These are phyloP conservation scores for Leavenworthia alabamica DNA, from an alignment of 345 rosid species.

Conservation along the genomic window DNA sequence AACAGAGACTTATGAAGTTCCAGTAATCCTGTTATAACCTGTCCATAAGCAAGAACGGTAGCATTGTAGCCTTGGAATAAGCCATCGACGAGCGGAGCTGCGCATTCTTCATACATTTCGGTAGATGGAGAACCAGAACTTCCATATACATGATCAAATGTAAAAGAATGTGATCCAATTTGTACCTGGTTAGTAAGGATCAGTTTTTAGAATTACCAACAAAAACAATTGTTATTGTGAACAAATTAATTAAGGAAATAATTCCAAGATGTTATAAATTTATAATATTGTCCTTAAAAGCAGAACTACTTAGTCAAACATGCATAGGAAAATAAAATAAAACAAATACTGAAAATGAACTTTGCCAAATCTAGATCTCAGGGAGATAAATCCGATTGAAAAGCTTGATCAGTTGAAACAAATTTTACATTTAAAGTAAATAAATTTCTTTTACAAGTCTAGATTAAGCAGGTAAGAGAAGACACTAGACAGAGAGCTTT, in stretches of 20 bases:
- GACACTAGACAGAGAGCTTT: too few species aligned
- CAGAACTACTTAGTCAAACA: constrained; percentile 22
- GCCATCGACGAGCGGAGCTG: constrained; percentile 81
- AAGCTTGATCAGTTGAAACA: not conserved
- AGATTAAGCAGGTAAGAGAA: not conserved
- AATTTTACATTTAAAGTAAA: not conserved
- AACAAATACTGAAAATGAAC: not conserved
- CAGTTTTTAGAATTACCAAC: not conserved
- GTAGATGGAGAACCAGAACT: constrained; percentile 71
- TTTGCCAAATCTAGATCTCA: constrained; percentile 30
- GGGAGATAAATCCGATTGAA: too few species aligned
- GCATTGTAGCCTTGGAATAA: constrained; percentile 99
- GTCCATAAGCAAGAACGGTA: constrained; percentile 98
- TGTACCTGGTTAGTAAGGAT: constrained; percentile 56
- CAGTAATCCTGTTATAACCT: constrained; percentile 41
- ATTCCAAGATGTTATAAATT: not conserved
- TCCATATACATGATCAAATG: constrained; percentile 96
- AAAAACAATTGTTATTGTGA: not conserved
- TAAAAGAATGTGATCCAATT: constrained; percentile 91
- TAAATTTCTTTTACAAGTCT: not conserved
- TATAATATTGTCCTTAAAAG: not conserved
- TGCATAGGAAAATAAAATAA: constrained; percentile 5
- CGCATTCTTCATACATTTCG: constrained; percentile 86
- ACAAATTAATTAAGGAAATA: not conserved
- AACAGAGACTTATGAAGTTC: not conserved